Conservation (phyloP, 139 green algal genomes). For the Chlamydomonas applanata region DNA sequence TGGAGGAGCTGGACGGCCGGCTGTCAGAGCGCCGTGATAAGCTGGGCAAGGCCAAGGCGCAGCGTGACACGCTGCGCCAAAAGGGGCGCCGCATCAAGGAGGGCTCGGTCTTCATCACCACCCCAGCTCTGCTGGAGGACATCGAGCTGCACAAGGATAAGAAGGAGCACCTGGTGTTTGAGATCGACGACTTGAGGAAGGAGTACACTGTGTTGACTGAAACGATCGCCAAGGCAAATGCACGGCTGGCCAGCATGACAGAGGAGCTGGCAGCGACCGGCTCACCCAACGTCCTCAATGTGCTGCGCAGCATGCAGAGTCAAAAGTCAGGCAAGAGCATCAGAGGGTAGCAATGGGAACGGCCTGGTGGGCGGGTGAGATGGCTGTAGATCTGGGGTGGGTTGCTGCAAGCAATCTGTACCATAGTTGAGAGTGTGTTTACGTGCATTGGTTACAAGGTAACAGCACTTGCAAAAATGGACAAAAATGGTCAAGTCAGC, state of each 20-base stretch:
- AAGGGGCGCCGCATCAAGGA: conserved; percentile 53
- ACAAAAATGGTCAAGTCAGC: too few species aligned
- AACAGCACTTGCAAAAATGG: too few species aligned
- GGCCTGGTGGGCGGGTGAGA: too few species aligned
- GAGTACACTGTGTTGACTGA: conserved; percentile 23
- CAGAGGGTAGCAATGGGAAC: too few species aligned
- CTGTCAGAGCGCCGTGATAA: conserved; percentile 43
- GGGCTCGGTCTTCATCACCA: conserved; percentile 50
- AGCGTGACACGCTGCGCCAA: conserved; percentile 44
- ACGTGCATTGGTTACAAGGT: too few species aligned
- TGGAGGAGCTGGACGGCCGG: conserved; percentile 34
- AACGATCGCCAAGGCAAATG: conserved; percentile 13
- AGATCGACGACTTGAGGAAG: conserved; percentile 41
- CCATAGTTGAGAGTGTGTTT: too few species aligned
- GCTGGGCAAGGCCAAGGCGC: conserved; percentile 22
- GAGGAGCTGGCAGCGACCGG: conserved; percentile 18
- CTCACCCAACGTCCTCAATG: conserved; percentile 12
- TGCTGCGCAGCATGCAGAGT: neutral
- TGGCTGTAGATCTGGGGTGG: too few species aligned
- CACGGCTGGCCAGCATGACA: conserved; percentile 24
- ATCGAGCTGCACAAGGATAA: conserved; percentile 58
- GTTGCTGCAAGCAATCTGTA: too few species aligned
- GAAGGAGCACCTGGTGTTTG: conserved; percentile 26
- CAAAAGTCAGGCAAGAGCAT: neutral
- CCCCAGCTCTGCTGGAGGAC: conserved; percentile 53